Conservation (phyloP, 345 rosid genomes). For the Chamaenerion angustifolium region DNA sequence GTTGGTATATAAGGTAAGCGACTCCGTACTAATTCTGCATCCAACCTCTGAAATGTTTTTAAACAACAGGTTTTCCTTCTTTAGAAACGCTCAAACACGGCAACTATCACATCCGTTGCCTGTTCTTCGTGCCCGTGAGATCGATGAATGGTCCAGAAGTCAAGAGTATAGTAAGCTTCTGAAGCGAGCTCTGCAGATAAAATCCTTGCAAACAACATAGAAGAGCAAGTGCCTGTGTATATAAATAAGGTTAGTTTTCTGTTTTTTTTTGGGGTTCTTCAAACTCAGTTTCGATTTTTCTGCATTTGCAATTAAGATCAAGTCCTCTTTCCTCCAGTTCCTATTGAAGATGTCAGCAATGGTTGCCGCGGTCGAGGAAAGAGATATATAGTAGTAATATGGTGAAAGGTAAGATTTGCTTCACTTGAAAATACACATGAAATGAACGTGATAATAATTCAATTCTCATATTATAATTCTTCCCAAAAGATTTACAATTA, state of each 20-base stretch:
- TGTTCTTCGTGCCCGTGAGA: constrained; percentile 96
- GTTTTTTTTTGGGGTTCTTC: too few species aligned
- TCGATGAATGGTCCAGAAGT: constrained; percentile 91
- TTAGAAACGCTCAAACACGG: constrained; percentile 91
- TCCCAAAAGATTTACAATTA: too few species aligned
- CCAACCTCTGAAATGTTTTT: constrained; percentile 11
- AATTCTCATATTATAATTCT: too few species aligned
- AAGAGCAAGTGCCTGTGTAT: background rate
- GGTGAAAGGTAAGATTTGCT: too few species aligned
- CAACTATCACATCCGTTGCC: constrained; percentile 91
- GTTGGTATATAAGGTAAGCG: constrained; percentile 82
- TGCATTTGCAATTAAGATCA: background rate
- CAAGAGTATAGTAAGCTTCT: constrained; percentile 48
- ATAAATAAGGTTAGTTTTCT: constrained; percentile 5
- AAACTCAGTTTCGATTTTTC: background rate
- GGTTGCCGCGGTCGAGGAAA: too few species aligned
- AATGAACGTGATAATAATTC: too few species aligned
- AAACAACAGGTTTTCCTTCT: constrained; percentile 4
- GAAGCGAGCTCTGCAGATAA: constrained; percentile 39
- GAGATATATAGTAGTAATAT: too few species aligned
- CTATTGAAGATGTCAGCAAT: too few species aligned
- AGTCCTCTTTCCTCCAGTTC: too few species aligned
- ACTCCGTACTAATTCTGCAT: background rate
- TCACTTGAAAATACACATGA: too few species aligned
- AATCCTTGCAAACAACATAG: constrained; percentile 24